Evolutionary conservation across 192 early-diverging fungal species (phyloP), one percentile per base, ranked within the genome.

Genomic region (Coemansia guatemalensis): DNA sequence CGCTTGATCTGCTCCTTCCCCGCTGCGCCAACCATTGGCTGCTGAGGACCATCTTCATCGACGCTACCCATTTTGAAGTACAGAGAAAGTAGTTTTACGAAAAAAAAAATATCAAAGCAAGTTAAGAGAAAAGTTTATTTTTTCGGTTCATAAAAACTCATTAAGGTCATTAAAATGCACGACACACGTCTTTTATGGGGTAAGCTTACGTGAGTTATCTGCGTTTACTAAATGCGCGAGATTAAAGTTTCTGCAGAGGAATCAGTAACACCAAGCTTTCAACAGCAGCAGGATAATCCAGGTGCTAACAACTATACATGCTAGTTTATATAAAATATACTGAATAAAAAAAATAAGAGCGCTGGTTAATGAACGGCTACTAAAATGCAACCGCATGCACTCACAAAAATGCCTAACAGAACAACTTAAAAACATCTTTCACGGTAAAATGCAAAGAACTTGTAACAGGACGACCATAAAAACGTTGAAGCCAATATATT

Each of bases 1-100:
- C 66, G 75, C 62, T 71, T 77, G 25, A 77, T 71, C 14, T 32
- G 51, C 23, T 77, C 75, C 53, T 63, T 60, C 30, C 75, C 75
- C 20, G 58, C 53, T 49, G 39, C 32, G 33, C 65, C 65, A 1
- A 68, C 62, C 53, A 67, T 25, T 49, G 55, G 32, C 21, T 63
- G 67, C 6, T 41, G 56, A 57, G 50, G 57, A 56, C 39, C 39
- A 3, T 17, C 39, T 17, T 56, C n/a, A 56, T 29, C 7, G 5
- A 58, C 22, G 17, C 39, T 44, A 3, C 39, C 39, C 39, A 44
- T 44, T 44, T 44, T 17, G 29, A 44, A 44, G 39, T 44, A 44
- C 18, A 27, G 30, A 12, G 21, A 27, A 41, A 20, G 24, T 23
- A 48, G 26, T 22, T 27, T 30, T 29, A 23, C 22, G 22, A 20